A percentile compares a stretch with the other conserved stretches of the same genome.
Evolutionary conservation across 129 eudicot genomes (phyloP).

Genomic region (Heracleum sosnowskyi): DNA sequence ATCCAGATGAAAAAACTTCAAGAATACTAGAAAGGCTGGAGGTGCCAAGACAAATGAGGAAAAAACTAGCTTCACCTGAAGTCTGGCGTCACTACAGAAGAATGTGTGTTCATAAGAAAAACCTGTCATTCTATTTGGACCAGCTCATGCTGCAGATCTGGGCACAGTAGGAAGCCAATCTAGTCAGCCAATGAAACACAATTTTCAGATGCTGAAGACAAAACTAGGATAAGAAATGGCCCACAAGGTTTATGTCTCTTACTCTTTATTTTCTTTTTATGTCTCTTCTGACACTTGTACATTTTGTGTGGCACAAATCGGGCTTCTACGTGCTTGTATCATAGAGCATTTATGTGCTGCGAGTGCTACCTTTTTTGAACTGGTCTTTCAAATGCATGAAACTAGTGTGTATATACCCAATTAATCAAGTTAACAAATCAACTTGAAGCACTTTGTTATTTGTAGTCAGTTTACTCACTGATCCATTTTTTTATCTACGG

Average conservation of each 20-base stretch:
- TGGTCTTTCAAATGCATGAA: not conserved
- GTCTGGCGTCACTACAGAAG: conserved; percentile 27
- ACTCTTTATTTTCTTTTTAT: conserved; percentile 9
- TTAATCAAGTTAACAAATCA: not conserved
- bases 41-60: conserved; percentile 65
- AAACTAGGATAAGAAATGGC: conserved; percentile 31
- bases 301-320: not conserved
- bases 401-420: too few species aligned
- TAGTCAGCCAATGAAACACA: conserved; percentile 61
- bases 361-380: not conserved
- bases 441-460: too few species aligned
- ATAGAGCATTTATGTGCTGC: not conserved
- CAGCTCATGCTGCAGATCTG: conserved; percentile 33
- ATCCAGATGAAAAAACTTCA: conserved; percentile 1
- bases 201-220: conserved; percentile 65
- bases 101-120: conserved; percentile 33
- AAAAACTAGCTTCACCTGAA: conserved; percentile 47
- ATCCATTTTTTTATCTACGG: not conserved
- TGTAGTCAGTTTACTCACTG: not conserved
- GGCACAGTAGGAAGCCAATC: conserved; percentile 30
- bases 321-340: not conserved
- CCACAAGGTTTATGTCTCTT: conserved; percentile 18
- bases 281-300: not conserved
- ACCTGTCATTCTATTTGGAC: conserved; percentile 60
- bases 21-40: conserved; percentile 84